Evolutionary conservation across 2,329 filamentous ascomycete genomes (phyloP).

Genomic region (Pseudodiploospora longispora): DNA sequence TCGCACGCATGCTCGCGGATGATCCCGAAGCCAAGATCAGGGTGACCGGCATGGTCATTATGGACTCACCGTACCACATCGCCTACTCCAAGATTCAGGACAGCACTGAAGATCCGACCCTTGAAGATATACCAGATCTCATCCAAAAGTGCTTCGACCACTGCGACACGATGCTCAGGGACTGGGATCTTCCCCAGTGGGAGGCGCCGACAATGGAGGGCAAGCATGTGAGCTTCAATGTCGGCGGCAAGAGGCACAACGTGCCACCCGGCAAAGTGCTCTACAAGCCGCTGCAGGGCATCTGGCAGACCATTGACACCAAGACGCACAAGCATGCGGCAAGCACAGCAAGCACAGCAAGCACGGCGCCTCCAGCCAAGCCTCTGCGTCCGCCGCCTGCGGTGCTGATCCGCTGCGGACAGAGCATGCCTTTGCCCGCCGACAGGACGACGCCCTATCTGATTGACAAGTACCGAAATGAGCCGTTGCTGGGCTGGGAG

Average conservation of each 20-base stretch:
- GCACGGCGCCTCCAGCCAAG: constrained; percentile 2
- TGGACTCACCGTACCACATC: constrained; percentile 21
- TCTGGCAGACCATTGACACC: constrained; percentile 11
- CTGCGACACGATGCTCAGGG: constrained; percentile 21
- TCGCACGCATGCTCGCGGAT: constrained; percentile 17
- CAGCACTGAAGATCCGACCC: constrained; percentile 10
- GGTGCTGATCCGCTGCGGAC: constrained; percentile 16
- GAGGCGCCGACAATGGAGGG: constrained; percentile 10
- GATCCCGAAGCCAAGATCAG: constrained; percentile 14
- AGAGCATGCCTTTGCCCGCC: constrained; percentile 4
- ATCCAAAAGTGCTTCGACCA: constrained; percentile 22
- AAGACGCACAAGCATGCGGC: constrained; percentile 3
- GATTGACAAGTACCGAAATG: constrained; percentile 18
- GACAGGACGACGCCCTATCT: constrained; percentile 9
- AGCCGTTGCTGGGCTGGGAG: constrained; percentile 21
- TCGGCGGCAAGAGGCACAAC: constrained; percentile 11
- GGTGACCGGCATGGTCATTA: constrained; percentile 19
- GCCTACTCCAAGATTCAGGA: constrained; percentile 11
- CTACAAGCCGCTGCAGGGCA: constrained; percentile 12
- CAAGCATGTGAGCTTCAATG: constrained; percentile 8
- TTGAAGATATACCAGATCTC: constrained; percentile 15
- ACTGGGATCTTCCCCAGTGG: constrained; percentile 20
- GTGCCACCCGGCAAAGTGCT: constrained; percentile 13
- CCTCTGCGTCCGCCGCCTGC: constrained; percentile 14
- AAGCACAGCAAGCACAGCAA: background rate